Evolutionary conservation across 768 basidiomycete species (phyloP).

Genomic region (Rubroboletus pulcherrimus): DNA sequence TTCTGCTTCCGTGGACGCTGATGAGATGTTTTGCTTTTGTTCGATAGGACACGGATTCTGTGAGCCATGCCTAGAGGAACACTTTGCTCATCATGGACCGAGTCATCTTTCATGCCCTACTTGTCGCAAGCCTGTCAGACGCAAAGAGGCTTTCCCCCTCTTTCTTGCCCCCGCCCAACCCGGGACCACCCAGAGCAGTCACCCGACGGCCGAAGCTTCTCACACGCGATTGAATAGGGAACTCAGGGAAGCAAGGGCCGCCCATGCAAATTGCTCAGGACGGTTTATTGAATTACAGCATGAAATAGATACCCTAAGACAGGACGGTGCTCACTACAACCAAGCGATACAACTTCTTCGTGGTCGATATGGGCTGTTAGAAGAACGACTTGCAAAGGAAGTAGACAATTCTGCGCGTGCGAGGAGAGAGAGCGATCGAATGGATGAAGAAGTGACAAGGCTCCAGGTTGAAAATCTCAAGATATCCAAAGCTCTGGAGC

Average conservation of each 20-base stretch:
- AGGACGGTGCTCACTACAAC: background rate
- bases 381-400: constrained; percentile 12
- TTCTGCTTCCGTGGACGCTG: constrained; percentile 5
- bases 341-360: constrained; percentile 15
- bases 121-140: constrained; percentile 27
- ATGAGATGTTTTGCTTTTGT: constrained; percentile 10
- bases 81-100: constrained; percentile 12
- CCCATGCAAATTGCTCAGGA: constrained; percentile 14
- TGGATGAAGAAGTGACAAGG: constrained; percentile 20
- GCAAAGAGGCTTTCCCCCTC: constrained; percentile 26
- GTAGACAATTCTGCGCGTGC: background rate
- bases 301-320: constrained; percentile 12
- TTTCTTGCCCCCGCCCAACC: constrained; percentile 23
- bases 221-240: constrained; percentile 12
- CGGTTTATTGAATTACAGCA: constrained; percentile 7
- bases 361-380: constrained; percentile 11
- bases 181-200: background rate
- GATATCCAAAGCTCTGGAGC: constrained; percentile 11
- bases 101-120: constrained; percentile 22
- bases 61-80: constrained; percentile 25
- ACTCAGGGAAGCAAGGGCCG: constrained; percentile 6
- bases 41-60: constrained; percentile 32
- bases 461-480: constrained; percentile 25
- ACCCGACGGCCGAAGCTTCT: constrained; percentile 2
- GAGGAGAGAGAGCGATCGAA: constrained; percentile 11